Conservation (phyloP, 768 basidiomycete species). For the Agaricus sinodeliciosus region DNA sequence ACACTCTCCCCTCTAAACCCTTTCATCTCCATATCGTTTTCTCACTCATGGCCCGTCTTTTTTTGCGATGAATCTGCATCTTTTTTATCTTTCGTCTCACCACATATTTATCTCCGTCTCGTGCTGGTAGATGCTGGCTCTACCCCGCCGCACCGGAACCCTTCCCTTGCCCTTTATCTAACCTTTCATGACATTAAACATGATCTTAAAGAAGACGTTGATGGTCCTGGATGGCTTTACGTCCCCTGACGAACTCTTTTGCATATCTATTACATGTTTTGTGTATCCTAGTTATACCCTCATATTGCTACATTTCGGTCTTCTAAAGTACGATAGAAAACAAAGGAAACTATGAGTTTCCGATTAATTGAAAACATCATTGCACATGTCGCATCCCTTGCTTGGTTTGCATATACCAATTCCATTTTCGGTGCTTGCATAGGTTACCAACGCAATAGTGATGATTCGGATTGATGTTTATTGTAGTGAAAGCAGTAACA, state of each 20-base stretch:
- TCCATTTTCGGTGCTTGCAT: background rate
- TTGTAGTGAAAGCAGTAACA: slow-evolving; percentile 44
- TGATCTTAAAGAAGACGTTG: too few species aligned
- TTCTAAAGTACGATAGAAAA: slow-evolving; percentile 37
- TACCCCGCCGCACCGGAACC: background rate
- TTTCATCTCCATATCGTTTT: background rate
- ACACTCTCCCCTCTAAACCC: too few species aligned
- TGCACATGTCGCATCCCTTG: slow-evolving; percentile 19
- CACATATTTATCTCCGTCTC: too few species aligned
- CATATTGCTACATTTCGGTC: background rate
- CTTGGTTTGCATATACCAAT: background rate
- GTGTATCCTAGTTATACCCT: background rate
- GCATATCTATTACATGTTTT: too few species aligned
- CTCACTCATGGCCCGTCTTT: background rate
- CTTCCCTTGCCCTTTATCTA: background rate
- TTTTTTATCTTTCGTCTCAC: too few species aligned
- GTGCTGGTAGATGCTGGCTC: background rate
- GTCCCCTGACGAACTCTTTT: too few species aligned
- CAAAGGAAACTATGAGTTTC: slow-evolving; percentile 38
- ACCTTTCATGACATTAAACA: too few species aligned
- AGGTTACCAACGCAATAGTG: background rate
- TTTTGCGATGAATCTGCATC: background rate
- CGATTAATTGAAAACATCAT: slow-evolving; percentile 49
- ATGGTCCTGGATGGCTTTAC: too few species aligned
- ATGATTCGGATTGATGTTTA: background rate